phyloP scores from a whole-genome alignment of 2,329 filamentous ascomycete genomes.

The Cladosporium sp. region DNA sequence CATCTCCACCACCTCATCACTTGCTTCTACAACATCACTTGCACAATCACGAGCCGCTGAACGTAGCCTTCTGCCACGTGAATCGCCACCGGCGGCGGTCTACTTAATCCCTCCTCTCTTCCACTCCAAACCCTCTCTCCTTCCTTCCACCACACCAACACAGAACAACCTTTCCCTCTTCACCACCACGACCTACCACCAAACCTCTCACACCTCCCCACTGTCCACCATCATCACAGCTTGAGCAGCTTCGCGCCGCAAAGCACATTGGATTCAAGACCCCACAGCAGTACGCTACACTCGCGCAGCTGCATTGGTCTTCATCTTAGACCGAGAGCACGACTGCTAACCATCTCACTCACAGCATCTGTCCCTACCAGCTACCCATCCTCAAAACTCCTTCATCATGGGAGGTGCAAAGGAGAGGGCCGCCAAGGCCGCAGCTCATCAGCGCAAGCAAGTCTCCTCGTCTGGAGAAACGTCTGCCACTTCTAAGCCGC shows the following conservation, averaged over 20 bases:
- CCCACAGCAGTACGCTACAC: too few relatives aligned
- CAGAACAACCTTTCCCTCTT: not conserved
- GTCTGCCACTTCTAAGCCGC: conserved; percentile 11
- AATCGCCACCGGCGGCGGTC: not conserved
- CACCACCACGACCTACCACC: not conserved
- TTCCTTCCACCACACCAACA: conserved; percentile 3
- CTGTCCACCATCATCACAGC: not conserved
- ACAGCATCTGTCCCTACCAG: not conserved
- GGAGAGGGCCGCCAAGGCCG: conserved; percentile 28
- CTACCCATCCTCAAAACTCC: not conserved
- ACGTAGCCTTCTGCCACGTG: not conserved
- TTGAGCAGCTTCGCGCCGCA: not conserved
- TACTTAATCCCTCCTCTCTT: conserved; percentile 7
- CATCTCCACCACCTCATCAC: not conserved
- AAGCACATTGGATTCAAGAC: not conserved
- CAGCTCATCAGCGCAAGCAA: conserved; percentile 21
- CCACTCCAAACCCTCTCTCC: not conserved
- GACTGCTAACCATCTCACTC: not conserved
- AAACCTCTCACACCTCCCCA: not conserved
- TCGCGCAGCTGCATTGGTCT: too few relatives aligned
- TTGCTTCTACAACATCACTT: not conserved
- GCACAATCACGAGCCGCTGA: conserved; percentile 1
- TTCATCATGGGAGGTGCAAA: conserved; percentile 34
- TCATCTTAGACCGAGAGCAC: not conserved
- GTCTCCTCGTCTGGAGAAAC: conserved; percentile 20